Conservation (phyloP, 106 monocot species). For the Hemerocallis citrina region DNA sequence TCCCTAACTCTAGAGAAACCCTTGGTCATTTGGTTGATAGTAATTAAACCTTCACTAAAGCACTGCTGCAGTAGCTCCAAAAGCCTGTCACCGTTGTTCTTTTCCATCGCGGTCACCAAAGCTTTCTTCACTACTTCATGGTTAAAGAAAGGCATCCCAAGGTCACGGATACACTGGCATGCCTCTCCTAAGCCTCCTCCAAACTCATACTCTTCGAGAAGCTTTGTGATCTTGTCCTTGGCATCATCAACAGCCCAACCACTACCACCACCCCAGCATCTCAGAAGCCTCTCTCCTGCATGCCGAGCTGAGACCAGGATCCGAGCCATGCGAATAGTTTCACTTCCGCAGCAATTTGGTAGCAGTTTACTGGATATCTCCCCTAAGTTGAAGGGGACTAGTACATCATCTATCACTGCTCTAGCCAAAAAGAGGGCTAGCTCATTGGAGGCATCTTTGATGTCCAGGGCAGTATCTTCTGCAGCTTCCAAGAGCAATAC, state of each 20-base stretch:
- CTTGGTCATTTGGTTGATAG: conserved; percentile 73
- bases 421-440: conserved; percentile 77
- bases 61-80: conserved; percentile 45
- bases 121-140: conserved; percentile 91
- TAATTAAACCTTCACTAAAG: conserved; percentile 78
- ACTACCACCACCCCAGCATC: conserved; percentile 90
- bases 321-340: conserved; percentile 60
- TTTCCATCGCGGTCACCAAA: conserved; percentile 86
- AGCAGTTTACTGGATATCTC: conserved; percentile 49
- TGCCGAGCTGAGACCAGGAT: conserved; percentile 62
- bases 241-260: conserved; percentile 95
- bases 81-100: conserved; percentile 51
- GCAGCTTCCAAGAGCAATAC: conserved; percentile 67
- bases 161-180: conserved; percentile 70
- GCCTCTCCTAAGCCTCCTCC: conserved; percentile 75
- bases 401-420: conserved; percentile 75
- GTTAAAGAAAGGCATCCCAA: conserved; percentile 83
- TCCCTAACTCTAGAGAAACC: conserved; percentile 71
- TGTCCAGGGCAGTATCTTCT: conserved; percentile 72
- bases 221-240: conserved; percentile 75
- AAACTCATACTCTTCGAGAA: conserved; percentile 70
- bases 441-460: conserved; percentile 75
- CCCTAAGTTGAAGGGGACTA: conserved; percentile 59
- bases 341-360: conserved; percentile 39
- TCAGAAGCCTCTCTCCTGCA: conserved; percentile 65